Evolutionary conservation across 345 rosid genomes (phyloP), one percentile per base, ranked within the genome.

Genomic region (Geranium brycei): DNA sequence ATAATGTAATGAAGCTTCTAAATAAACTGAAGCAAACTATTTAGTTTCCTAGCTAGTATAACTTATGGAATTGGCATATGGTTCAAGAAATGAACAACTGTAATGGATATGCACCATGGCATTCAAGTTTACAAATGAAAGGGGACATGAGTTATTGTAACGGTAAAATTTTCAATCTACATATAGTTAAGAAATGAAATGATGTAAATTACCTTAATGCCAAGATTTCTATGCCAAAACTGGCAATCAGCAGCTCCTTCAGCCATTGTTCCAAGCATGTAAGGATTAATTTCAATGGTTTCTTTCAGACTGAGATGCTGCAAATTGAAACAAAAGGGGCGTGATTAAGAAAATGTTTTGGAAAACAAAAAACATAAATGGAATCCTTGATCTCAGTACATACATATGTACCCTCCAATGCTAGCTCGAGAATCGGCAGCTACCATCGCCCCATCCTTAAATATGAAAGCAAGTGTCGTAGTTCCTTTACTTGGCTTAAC

Each of bases 361-460:
- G 23, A n/a, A 19, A 19, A 31, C 31, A 55, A 35, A 1, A 35
- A 35, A 7, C 41, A 35, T 12, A 61, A 40, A 57, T 8, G 13
- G n/a, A 57, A 57, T 57, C 17, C 3, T 16, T 7, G 61, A 58
- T 30, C 59, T 38, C 74, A 23, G 66, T 64, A 77, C 88, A 67
- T 86, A 95, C 97, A 95, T 57, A 91, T 88, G 73, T 91, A 95
- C 72, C 96, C 97, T 73, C 99, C 99, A 97, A 91, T 91, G 95
- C 96, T 91, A 69, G 99, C 99, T 72, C 97, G 82, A 64, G 99
- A 91, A 83, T 95, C 99, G 74, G 97, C 96, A 66, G 97, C 99
- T 38, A 95, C 99, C 85, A 91, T 95, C 28, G 91, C 95, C 38
- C 96, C 99, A 40, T 83, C 95, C 76, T 88, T 83, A 68, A 95